Base-by-base conservation (phyloP, 768 basidiomycete species). In the Agrocybe praecox region DNA sequence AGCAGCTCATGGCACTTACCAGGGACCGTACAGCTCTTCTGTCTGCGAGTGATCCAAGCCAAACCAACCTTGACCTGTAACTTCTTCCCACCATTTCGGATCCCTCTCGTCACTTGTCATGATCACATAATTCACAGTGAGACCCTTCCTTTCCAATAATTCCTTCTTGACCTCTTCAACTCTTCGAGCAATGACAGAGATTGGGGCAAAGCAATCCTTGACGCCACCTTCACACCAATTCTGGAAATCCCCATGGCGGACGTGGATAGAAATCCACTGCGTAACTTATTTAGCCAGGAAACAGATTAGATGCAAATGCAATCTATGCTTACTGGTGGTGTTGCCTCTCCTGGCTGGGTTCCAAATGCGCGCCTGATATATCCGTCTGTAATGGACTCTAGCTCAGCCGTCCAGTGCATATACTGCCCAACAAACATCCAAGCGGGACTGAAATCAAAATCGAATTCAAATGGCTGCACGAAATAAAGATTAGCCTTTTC, bases 51-150 rank as follows among this genome's bases (percentile, higher is more conserved):
- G 84, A 63, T 87, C 79, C 29, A 85, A 66, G 17, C 65, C 64
- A 32, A 72, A 74, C 85, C 86, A 88, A 1, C 85, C 85, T 44
- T 69, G 69, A 21, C 70, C 66, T 33, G 67, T 65, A 6, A 85
- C 80, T 19, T 76, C 78, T n/a, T 74, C 68, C 84, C 84, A 87
- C 85, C 83, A 87, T n/a, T 69, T 72, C 11, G 75, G 62, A 61
- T 85, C 74, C 43, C 69, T 63, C 64, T 89, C 86, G 62, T 89
- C 87, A 57, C 84, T 87, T 17, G 85, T 88, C 76, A 87, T 78
- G 43, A 89, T 74, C 22, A 88, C 81, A 59, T 82, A 76, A 6
- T 79, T 68, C n/a, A 80, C 80, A 9, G 57, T 66, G 6, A 83
- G 67, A 3, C 81, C 78, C 55, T 76, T 80, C 36, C 73, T 72